Evolutionary conservation across 257 asterid species (phyloP).

Genomic region (Solanum neorickii): DNA sequence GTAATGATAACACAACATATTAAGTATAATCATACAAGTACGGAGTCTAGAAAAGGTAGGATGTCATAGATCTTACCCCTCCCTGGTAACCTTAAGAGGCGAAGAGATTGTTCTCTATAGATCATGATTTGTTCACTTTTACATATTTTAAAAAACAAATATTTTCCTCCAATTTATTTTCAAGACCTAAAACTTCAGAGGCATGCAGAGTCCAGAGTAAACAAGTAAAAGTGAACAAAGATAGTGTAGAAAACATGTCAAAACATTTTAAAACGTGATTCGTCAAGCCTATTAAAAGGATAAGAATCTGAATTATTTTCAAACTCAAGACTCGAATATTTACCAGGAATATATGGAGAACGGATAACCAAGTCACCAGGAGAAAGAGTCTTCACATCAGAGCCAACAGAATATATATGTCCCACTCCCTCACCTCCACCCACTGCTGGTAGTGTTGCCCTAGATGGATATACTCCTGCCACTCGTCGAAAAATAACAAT

Average conservation of each 20-base stretch:
- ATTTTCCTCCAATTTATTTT: neutral
- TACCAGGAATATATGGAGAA: constrained; percentile 60
- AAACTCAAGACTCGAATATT: neutral
- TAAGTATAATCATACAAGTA: no score
- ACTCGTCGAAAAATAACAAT: neutral
- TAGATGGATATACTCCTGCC: constrained; percentile 81
- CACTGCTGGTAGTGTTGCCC: constrained; percentile 73
- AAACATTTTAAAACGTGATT: no score
- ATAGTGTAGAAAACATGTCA: no score
- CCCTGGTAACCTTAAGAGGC: neutral
- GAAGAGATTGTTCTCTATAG: no score
- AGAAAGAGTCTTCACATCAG: constrained; percentile 49
- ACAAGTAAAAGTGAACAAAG: no score
- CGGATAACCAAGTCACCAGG: constrained; percentile 89
- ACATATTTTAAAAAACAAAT: no score
- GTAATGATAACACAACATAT: no score
- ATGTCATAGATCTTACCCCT: neutral
- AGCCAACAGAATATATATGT: constrained; percentile 62
- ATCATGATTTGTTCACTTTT: no score
- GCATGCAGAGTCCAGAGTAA: no score
- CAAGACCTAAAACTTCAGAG: neutral
- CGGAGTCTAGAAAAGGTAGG: neutral
- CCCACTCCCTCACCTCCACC: constrained; percentile 98
- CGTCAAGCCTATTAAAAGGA: neutral
- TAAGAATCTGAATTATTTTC: no score